Base-by-base conservation (phyloP, 2,329 filamentous ascomycete genomes). In the Aspergillus thermomutatus region DNA sequence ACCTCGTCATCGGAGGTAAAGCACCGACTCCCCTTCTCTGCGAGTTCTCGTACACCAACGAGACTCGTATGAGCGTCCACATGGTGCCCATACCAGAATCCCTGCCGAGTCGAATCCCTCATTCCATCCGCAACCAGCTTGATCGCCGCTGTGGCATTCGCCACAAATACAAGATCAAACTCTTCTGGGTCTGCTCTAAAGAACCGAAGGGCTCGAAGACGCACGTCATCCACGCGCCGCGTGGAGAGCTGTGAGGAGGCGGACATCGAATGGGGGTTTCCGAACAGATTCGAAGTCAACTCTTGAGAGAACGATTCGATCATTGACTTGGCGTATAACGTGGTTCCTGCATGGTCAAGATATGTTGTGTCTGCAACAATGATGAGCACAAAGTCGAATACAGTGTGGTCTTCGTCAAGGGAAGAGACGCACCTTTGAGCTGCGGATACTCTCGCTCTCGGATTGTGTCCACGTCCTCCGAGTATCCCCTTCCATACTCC, bases 291-390 rank as follows among this genome's bases (percentile, higher is more conserved):
- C 3, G 83, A 79, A 26, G 87, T 87, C 82, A 97, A 88, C 58
- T 94, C 90, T n/a, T 77, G 73, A 8, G 90, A 85, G 74, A 96
- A 96, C 25, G 78, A 80, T 62, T 93, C 88, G 72, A 97, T 87
- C 25, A 94, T 76, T 28, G 90, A 92, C 72, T 89, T 93, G 45
- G 91, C 80, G 69, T 89, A 91, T 1, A 89, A 79, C 0, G 92
- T 93, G n/a, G 91, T 90, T n/a, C 92, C 93, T 0, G 92, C 92
- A 87, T 97, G 92, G 66, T 97, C 93, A 55, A 97, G 87, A 72
- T 97, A 97, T 49, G 87, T 81, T 9, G 85, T 85, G 52, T 83
- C 90, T 93, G 55, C 17, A 25, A 50, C 2, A 50, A 2, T 3
- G 23, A 26, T 43, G n/a, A 25, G 26, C 21, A 54, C 9, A 3